Base-by-base conservation (phyloP, 805 yeast genomes). In the Cephaloascus albidus region DNA sequence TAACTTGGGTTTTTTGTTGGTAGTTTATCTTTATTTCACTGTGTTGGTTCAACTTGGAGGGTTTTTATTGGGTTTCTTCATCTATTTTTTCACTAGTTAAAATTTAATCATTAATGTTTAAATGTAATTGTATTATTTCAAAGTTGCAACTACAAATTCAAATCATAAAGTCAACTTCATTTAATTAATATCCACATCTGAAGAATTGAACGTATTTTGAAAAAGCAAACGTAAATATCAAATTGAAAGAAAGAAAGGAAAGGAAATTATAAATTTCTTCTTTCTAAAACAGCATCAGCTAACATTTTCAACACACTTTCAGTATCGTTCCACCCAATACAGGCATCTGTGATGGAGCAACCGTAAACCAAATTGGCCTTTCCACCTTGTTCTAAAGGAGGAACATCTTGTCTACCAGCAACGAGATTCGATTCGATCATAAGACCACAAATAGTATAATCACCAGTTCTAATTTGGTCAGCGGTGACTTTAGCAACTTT, bases 291-390 rank as follows among this genome's bases (percentile, higher is more conserved):
- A 43, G 96, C 95, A 27, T 74, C 73, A 19, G 97, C 81, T 52
- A 90, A 75, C 38, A 69, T 66, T 38, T 70, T 72, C 50, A 90
- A 70, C 40, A 87, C 90, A 19, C 60, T 63, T 37, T 72, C 90
- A 15, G 98, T 90, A 37, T 78, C 69, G 39, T 84, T 93, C 87
- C 95, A 86, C 43, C 86, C 75, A 44, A 90, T 88, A 72, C 98
- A 90, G 26, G 96, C 96, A 62, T 90, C 98, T n/a, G 98, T 90
- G 52, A 90, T 88, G 23, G 95, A 85, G 46, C 88, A 85, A 45
- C 98, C 98, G 65, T 90, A 90, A 54, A 83, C 76, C 63, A 90
- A 75, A 18, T 70, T 76, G 40, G 70, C 71, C 55, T 82, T 81
- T 40, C 95, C 96, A 38, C 80, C 82, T 42, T 76, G 67, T 33